These are phyloP conservation scores for Sungouiozyma ichnusensis DNA, from an alignment of 805 yeast species.

Conservation along the genomic window DNA sequence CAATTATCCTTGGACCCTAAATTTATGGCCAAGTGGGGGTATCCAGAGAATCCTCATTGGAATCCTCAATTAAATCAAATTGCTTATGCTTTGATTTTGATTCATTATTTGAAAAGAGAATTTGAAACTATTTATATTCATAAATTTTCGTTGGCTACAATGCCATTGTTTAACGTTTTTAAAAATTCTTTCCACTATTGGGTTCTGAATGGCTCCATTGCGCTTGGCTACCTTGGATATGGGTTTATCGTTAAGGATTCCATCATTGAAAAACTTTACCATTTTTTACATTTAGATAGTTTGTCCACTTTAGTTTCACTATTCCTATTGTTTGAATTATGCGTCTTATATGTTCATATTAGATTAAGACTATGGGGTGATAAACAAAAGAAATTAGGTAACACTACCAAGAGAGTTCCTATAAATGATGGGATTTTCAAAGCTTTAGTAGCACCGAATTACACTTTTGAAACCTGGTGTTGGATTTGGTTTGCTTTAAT, in stretches of 20 bases:
- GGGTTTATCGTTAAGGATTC: slow-evolving; percentile 28
- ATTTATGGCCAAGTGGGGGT: slow-evolving; percentile 5
- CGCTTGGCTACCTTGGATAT: slow-evolving; percentile 41
- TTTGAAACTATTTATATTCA: slow-evolving; percentile 79
- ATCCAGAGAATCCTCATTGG: slow-evolving; percentile 3
- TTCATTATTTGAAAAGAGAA: slow-evolving; percentile 84
- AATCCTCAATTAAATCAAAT: slow-evolving; percentile 23
- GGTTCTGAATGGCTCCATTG: slow-evolving; percentile 68
- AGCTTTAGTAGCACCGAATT: slow-evolving; percentile 83
- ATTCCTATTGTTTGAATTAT: slow-evolving; percentile 52
- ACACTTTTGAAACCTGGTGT: slow-evolving; percentile 71
- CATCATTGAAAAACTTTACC: slow-evolving; percentile 10
- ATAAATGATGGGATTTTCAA: slow-evolving; percentile 77
- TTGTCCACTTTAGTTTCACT: slow-evolving; percentile 30
- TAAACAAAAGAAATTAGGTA: slow-evolving; percentile 27
- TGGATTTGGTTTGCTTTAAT: slow-evolving; percentile 67
- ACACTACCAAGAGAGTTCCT: slow-evolving; percentile 27
- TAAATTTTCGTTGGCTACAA: slow-evolving; percentile 75
- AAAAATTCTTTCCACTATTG: slow-evolving; percentile 89
- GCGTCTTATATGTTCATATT: slow-evolving; percentile 65
- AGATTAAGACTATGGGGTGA: slow-evolving; percentile 46
- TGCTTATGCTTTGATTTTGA: slow-evolving; percentile 38
- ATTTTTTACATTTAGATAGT: slow-evolving; percentile 11
- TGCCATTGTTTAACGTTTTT: slow-evolving; percentile 83
- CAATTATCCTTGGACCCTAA: slow-evolving; percentile 16